Conservation (phyloP, 371 early-diverging fungal species). For the Mucor lusitanicus region DNA sequence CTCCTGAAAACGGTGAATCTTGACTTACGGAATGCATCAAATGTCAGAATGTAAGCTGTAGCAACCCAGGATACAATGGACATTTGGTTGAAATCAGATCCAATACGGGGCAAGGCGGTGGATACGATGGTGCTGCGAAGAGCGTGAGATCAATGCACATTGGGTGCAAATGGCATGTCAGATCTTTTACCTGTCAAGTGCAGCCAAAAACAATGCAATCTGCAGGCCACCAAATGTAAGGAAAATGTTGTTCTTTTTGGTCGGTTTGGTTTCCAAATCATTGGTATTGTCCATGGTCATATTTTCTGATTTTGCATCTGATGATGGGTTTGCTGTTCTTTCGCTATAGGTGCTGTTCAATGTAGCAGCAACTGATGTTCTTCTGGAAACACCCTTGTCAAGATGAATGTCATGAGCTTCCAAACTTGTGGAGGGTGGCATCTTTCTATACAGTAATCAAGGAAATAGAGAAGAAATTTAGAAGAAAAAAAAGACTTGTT, state of each 20-base stretch:
- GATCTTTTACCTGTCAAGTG: slow-evolving; percentile 64
- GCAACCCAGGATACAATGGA: slow-evolving; percentile 66
- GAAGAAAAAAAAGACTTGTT: no score
- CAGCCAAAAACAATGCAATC: slow-evolving; percentile 73
- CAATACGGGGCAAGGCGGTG: slow-evolving; percentile 71
- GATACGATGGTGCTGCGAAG: slow-evolving; percentile 63
- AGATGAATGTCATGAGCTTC: background rate
- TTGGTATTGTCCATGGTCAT: background rate
- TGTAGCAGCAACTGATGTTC: slow-evolving; percentile 4
- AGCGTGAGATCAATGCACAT: slow-evolving; percentile 10
- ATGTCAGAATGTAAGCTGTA: slow-evolving; percentile 58
- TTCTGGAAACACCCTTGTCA: background rate
- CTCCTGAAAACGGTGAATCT: slow-evolving; percentile 61
- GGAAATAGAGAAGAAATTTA: background rate
- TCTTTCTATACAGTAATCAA: background rate
- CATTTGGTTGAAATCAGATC: slow-evolving; percentile 66
- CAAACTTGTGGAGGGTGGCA: background rate
- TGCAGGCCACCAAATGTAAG: slow-evolving; percentile 52
- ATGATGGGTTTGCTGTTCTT: background rate
- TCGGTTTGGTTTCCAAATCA: background rate
- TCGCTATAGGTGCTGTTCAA: background rate
- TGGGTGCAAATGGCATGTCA: background rate
- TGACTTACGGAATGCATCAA: slow-evolving; percentile 35
- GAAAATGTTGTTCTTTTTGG: slow-evolving; percentile 5
- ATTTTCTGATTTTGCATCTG: background rate